Evolutionary conservation across 306 rosid species (phyloP), one percentile per base, ranked within the genome.

Genomic region (Cucurbita moschata): DNA sequence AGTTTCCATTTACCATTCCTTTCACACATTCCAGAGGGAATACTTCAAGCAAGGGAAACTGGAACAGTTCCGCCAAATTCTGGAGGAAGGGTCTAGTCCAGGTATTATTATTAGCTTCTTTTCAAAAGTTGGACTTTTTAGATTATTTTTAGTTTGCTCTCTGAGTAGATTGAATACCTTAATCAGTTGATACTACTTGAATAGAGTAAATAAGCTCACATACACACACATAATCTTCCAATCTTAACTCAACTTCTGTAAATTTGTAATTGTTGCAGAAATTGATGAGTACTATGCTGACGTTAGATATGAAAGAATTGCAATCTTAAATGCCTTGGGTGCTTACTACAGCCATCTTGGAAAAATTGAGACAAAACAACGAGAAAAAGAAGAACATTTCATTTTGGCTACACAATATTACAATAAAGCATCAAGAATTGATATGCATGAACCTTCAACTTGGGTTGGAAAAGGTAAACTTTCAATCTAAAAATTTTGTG

Each of bases 371-470:
- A 95, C 99, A 5, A 95, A 95, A 57, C 96, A 88, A 73, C 81
- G 99, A 83, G 97, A 95, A 82, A 95, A 95, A 83, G 97, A 95
- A 86, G 99, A 91, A 55, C 97, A 95, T 80, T 95, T 95, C 78
- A 91, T 89, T 84, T 76, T 91, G 83, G 99, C 99, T 7, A 95
- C 99, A 4, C 99, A 95, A 79, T 91, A 91, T 79, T 95, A 89
- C 90, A 95, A 94, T 82, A 94, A 90, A 79, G 97, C 99, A 6
- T 93, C 97, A 6, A 87, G 97, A 84, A 90, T 93, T 2, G 97
- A 90, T 83, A 91, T 89, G 91, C 99, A 94, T 12, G 99, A 94
- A 80, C 89, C 97, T 61, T 90, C 99, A 74, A 94, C 99, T 1
- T 94, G 99, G 98, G 89, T 94, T 80, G 99, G 97, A 69, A 94